These are phyloP conservation scores for Dothideomycetes sp. DNA, from an alignment of 2,329 filamentous ascomycete genomes.

Conservation along the genomic window DNA sequence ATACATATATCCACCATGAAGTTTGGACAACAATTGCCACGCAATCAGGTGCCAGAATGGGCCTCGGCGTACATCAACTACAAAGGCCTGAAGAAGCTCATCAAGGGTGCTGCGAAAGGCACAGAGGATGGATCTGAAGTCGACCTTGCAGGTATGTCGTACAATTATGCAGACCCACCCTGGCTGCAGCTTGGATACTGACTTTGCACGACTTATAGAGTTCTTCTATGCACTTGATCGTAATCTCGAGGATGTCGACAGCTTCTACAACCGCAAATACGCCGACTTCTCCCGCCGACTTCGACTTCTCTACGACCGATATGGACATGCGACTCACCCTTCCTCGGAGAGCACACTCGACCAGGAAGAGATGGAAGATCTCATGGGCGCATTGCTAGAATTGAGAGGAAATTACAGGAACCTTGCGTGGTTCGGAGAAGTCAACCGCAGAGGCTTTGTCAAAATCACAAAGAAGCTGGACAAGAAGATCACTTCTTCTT, in stretches of 20 bases:
- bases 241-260: conserved; percentile 92
- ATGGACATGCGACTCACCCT: conserved; percentile 50
- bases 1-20: conserved; percentile 30
- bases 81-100: conserved; percentile 86
- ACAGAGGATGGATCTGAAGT: conserved; percentile 60
- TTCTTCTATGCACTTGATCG: conserved; percentile 96
- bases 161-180: conserved; percentile 11
- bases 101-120: conserved; percentile 63
- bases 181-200: conserved; percentile 11
- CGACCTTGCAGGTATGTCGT: conserved; percentile 75
- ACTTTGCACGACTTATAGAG: conserved; percentile 47
- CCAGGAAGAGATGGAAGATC: conserved; percentile 79
- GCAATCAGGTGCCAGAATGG: conserved; percentile 83
- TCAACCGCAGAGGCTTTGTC: conserved; percentile 87
- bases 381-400: conserved; percentile 82
- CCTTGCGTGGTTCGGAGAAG: conserved; percentile 94
- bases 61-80: conserved; percentile 77
- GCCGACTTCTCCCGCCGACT: conserved; percentile 73
- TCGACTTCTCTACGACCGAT: conserved; percentile 77
- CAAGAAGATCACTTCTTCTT: conserved; percentile 70
- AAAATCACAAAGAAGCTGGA: conserved; percentile 99
- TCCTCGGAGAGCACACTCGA: conserved; percentile 65
- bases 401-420: conserved; percentile 79
- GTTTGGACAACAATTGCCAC: conserved; percentile 50
- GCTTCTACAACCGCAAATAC: conserved; percentile 95